These are phyloP conservation scores for Calocybe indica DNA, from an alignment of 768 basidiomycete genomes.

Conservation along the genomic window DNA sequence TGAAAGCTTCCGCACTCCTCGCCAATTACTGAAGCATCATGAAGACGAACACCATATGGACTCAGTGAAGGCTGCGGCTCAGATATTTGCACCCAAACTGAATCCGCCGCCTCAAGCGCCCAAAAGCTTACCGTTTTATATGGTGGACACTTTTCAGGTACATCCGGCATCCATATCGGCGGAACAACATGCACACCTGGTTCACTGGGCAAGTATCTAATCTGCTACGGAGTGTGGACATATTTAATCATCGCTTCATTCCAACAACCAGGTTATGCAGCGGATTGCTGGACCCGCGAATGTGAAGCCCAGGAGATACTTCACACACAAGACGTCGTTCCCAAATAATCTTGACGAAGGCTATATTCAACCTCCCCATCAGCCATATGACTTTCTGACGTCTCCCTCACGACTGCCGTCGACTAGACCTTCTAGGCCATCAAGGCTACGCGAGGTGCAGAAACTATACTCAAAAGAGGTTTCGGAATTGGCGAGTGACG, in stretches of 20 bases:
- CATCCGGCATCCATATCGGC: conserved; percentile 38
- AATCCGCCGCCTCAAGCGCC: conserved; percentile 33
- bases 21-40: conserved; percentile 47
- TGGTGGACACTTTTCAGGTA: conserved; percentile 38
- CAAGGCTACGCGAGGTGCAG: conserved; percentile 31
- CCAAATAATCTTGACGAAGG: conserved; percentile 13
- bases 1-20: conserved; percentile 37
- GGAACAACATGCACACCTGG: conserved; percentile 44
- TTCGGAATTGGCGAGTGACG: conserved; percentile 39
- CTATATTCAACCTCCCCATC: conserved; percentile 12
- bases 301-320: conserved; percentile 34
- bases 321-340: conserved; percentile 33
- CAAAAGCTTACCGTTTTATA: conserved; percentile 41
- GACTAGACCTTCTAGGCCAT: conserved; percentile 29
- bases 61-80: conserved; percentile 27
- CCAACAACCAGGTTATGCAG: conserved; percentile 7
- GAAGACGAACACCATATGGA: conserved; percentile 29
- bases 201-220: conserved; percentile 43
- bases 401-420: conserved; percentile 36
- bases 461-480: conserved; percentile 44
- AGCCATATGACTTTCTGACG: conserved; percentile 48
- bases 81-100: conserved; percentile 21
- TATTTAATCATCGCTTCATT: no score
- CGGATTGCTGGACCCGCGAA: conserved; percentile 21
- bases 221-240: no score